Percentiles rank a stretch among this genome's conserved stretches.
Evolutionary conservation across 2,329 filamentous ascomycete species (phyloP).

Genomic region (Hypomyces perniciosus): DNA sequence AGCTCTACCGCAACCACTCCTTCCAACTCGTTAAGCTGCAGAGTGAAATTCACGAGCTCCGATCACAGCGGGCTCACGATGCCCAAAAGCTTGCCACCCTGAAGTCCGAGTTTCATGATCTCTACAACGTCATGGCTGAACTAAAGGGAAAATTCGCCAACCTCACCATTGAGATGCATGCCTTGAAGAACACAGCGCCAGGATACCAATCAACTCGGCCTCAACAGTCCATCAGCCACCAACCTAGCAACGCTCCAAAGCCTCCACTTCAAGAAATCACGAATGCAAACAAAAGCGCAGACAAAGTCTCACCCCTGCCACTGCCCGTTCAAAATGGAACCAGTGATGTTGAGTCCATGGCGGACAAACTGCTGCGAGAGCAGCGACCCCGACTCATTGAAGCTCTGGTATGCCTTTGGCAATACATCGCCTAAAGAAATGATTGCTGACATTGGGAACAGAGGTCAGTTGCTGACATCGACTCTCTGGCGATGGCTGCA

Average conservation of each 20-base stretch:
- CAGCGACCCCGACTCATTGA: neutral
- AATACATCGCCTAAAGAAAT: neutral
- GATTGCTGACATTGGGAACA: no score
- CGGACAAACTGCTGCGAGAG: neutral
- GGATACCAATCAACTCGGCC: neutral
- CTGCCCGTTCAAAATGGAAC: neutral
- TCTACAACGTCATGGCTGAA: slow-evolving; percentile 5
- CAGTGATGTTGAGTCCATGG: neutral
- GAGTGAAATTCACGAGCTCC: slow-evolving; percentile 8
- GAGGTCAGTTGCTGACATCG: no score
- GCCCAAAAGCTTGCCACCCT: neutral
- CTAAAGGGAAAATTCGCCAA: slow-evolving; percentile 14
- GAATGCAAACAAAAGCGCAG: neutral
- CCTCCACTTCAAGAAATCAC: neutral
- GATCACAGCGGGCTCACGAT: neutral
- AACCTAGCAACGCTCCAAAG: neutral
- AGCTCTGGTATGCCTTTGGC: neutral
- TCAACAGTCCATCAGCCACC: neutral
- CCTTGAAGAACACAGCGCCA: neutral
- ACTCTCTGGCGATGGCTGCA: no score
- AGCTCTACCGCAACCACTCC: slow-evolving; percentile 6
- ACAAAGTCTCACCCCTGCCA: no score
- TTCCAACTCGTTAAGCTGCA: slow-evolving; percentile 15
- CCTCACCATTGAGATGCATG: slow-evolving; percentile 4
- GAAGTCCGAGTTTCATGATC: neutral